phyloP scores from a whole-genome alignment of 2,329 filamentous ascomycete species.

The Ceratocystis alfenasii region DNA sequence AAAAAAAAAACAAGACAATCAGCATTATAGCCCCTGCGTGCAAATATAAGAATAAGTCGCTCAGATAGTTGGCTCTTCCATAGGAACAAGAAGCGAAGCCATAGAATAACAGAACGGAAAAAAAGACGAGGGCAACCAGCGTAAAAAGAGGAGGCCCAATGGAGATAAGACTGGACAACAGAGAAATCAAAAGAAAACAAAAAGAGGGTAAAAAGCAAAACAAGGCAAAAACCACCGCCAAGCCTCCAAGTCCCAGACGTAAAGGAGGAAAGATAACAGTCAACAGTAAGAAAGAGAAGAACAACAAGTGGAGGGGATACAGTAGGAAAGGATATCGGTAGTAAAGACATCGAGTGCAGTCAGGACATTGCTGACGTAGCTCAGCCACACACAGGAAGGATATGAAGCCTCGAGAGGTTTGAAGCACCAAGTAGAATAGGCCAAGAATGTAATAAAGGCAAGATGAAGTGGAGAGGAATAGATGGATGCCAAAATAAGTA shows the following conservation, averaged over 20 bases:
- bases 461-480: neutral
- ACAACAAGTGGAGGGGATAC: neutral
- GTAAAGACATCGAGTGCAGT: neutral
- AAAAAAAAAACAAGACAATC: constrained; percentile 6
- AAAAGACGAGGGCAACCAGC: neutral
- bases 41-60: constrained; percentile 7
- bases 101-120: neutral
- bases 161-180: neutral
- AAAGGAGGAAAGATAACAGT: constrained; percentile 1
- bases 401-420: neutral
- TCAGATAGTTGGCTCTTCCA: neutral
- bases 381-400: neutral
- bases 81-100: neutral
- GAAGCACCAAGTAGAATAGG: neutral
- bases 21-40: constrained; percentile 2
- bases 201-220: neutral
- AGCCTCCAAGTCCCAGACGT: constrained; percentile 5
- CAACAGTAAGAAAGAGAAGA: neutral
- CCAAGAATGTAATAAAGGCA: neutral
- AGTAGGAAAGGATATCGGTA: neutral
- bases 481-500: neutral
- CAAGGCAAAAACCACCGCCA: constrained; percentile 1
- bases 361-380: neutral
- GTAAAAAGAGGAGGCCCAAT: neutral
- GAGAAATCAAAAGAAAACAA: neutral